Conservation (phyloP, 2,329 filamentous ascomycete species). For the Gaeumannomyces tritici region DNA sequence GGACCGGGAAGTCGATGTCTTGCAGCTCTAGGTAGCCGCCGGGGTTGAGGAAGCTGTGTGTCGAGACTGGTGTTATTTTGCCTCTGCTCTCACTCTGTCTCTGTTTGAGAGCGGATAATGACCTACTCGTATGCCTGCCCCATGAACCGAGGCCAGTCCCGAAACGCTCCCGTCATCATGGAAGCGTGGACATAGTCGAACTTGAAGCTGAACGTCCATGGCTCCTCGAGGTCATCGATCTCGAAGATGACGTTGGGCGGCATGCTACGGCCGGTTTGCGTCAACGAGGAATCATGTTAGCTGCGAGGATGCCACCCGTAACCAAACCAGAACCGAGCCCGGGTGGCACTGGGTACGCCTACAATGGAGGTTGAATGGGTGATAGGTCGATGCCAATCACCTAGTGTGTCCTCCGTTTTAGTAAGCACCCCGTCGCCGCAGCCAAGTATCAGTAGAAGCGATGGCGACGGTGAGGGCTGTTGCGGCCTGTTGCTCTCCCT, state of each 20-base stretch:
- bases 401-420: conserved; percentile 3
- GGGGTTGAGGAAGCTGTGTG: conserved; percentile 10
- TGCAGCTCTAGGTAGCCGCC: conserved; percentile 17
- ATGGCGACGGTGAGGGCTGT: background rate
- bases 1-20: conserved; percentile 20
- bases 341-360: background rate
- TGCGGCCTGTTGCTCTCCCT: background rate
- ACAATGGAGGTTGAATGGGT: conserved; percentile 16
- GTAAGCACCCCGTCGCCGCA: no score
- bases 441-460: no score
- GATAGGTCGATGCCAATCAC: conserved; percentile 16
- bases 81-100: no score
- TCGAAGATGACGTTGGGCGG: conserved; percentile 16
- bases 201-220: conserved; percentile 16
- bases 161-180: conserved; percentile 19
- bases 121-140: conserved; percentile 14
- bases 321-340: background rate
- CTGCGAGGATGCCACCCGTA: background rate
- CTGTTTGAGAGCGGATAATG: background rate
- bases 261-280: conserved; percentile 4
- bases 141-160: conserved; percentile 15
- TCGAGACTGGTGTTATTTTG: background rate
- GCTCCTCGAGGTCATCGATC: conserved; percentile 18
- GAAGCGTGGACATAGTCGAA: conserved; percentile 17
- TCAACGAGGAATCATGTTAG: background rate